A percentile compares a stretch with the other conserved stretches of the same genome.
phyloP scores from a whole-genome alignment of 208 protist species.

The Strigomonas culicis region DNA sequence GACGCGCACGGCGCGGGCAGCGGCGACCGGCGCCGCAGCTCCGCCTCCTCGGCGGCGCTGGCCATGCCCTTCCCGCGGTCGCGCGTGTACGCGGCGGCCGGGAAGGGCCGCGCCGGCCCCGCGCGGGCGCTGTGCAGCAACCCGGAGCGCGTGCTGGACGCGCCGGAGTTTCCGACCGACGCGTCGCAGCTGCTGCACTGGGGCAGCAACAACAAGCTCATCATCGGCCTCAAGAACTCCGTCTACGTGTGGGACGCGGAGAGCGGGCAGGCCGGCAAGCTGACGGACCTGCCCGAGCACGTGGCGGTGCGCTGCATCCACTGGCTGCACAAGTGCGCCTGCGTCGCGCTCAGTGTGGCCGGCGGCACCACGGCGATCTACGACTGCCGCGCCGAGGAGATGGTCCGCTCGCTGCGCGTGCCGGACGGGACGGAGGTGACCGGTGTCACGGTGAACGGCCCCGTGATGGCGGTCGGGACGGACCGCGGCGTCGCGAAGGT shows the following conservation, averaged over 20 bases:
- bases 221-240: constrained; percentile 69
- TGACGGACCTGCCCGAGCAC: constrained; percentile 55
- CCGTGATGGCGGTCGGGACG: constrained; percentile 57
- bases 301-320: constrained; percentile 47
- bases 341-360: constrained; percentile 58
- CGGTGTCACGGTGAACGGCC: constrained; percentile 62
- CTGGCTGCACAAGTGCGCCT: constrained; percentile 77
- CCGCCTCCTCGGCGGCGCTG: constrained; percentile 2
- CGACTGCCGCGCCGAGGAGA: constrained; percentile 53
- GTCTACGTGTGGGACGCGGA: constrained; percentile 75
- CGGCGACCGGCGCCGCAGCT: neutral
- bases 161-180: constrained; percentile 58
- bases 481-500: constrained; percentile 35
- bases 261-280: constrained; percentile 39
- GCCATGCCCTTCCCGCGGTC: neutral
- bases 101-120: constrained; percentile 5
- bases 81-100: constrained; percentile 6
- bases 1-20: neutral
- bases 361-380: constrained; percentile 68
- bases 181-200: constrained; percentile 76
- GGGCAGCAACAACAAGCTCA: constrained; percentile 78
- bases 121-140: constrained; percentile 61
- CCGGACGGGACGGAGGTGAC: constrained; percentile 35
- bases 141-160: constrained; percentile 74
- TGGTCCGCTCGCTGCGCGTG: constrained; percentile 60